Percentiles rank a stretch among this genome's conserved stretches.
Evolutionary conservation across 768 basidiomycete species (phyloP).

Genomic region (Polyporus arcularius): DNA sequence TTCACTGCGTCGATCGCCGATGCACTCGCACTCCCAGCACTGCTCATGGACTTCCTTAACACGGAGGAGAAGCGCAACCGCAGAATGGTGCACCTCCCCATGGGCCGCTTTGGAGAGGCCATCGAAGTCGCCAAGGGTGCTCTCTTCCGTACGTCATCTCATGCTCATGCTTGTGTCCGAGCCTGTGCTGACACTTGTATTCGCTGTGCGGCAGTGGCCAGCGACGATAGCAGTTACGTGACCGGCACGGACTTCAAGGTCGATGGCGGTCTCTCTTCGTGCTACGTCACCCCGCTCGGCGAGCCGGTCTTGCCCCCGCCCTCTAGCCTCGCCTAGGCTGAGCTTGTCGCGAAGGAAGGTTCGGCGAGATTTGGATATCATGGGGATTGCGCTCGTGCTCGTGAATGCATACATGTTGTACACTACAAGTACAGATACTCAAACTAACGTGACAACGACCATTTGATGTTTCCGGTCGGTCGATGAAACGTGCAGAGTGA

Average conservation of each 20-base stretch:
- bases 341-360: background rate
- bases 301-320: constrained; percentile 76
- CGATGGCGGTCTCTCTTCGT: constrained; percentile 89
- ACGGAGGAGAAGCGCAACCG: constrained; percentile 94
- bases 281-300: constrained; percentile 90
- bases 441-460: background rate
- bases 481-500: no score
- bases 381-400: background rate
- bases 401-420: background rate
- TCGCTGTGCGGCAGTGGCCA: constrained; percentile 59
- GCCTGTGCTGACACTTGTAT: background rate
- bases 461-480: no score
- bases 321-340: constrained; percentile 51
- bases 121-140: constrained; percentile 93
- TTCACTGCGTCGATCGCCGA: background rate
- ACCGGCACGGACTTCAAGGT: constrained; percentile 95
- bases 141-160: constrained; percentile 74
- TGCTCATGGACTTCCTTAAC: constrained; percentile 98
- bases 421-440: constrained; percentile 7
- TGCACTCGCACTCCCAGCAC: constrained; percentile 51
- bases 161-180: background rate
- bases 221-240: constrained; percentile 94
- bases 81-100: constrained; percentile 86
- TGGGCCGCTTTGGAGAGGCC: constrained; percentile 98
- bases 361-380: background rate